A percentile compares a stretch with the other conserved stretches of the same genome.
Conservation (phyloP, 768 basidiomycete species). For the Gymnopilus junonius region DNA sequence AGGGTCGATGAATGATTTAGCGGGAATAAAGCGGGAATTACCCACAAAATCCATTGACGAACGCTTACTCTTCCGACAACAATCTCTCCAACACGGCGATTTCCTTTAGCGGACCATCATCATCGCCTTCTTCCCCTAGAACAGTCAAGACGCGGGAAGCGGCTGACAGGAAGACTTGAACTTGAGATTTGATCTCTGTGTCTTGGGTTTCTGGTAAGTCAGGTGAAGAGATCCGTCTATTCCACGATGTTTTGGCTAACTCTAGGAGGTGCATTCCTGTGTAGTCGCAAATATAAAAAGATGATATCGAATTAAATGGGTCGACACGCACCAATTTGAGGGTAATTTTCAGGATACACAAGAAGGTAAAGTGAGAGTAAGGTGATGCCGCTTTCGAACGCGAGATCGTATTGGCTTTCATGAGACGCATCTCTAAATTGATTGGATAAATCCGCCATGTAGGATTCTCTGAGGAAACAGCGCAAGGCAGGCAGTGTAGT, state of each 20-base stretch:
- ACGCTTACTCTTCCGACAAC: slow-evolving; percentile 30
- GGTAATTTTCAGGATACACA: slow-evolving; percentile 78
- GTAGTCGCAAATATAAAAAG: neutral
- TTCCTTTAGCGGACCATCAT: slow-evolving; percentile 61
- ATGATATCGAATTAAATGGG: neutral
- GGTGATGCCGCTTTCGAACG: slow-evolving; percentile 56
- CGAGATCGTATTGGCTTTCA: slow-evolving; percentile 57
- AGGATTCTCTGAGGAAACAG: slow-evolving; percentile 58
- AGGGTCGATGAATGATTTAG: neutral
- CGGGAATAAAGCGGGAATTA: slow-evolving; percentile 15
- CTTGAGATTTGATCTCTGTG: slow-evolving; percentile 30
- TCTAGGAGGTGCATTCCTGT: slow-evolving; percentile 79
- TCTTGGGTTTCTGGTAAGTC: slow-evolving; percentile 23
- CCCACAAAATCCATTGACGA: neutral
- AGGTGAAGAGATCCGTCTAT: slow-evolving; percentile 47
- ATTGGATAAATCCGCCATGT: slow-evolving; percentile 61
- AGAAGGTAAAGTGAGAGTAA: slow-evolving; percentile 69
- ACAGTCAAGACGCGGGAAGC: slow-evolving; percentile 46
- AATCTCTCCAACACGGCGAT: slow-evolving; percentile 47
- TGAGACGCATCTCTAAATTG: slow-evolving; percentile 74
- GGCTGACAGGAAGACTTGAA: slow-evolving; percentile 42
- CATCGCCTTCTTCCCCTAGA: slow-evolving; percentile 68
- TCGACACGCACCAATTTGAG: slow-evolving; percentile 71
- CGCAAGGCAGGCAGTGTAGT: slow-evolving; percentile 44
- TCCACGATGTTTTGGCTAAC: slow-evolving; percentile 80